phyloP scores from a whole-genome alignment of 1,284 basidiomycete species.

The Flammula alnicola region DNA sequence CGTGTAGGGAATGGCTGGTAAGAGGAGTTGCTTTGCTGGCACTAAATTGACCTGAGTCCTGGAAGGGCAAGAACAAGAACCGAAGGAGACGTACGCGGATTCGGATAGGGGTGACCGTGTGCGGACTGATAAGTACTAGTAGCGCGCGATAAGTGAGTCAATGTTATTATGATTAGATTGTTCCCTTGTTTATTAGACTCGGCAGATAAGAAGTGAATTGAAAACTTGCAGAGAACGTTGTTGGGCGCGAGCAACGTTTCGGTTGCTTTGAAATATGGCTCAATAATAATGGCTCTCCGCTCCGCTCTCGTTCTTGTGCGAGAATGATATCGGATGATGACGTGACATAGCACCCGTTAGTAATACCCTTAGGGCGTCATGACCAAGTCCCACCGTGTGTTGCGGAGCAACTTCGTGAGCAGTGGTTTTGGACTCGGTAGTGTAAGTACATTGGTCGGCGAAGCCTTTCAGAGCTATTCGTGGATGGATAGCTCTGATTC shows the following conservation, averaged over 20 bases:
- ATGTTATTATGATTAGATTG: conserved; percentile 7
- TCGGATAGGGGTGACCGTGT: conserved; percentile 6
- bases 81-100: conserved; percentile 9
- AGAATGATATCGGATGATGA: conserved; percentile 9
- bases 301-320: too few relatives aligned
- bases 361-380: background rate
- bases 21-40: too few relatives aligned
- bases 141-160: conserved; percentile 10
- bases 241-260: background rate
- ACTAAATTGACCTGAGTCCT: conserved; percentile 4
- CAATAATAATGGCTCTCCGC: conserved; percentile 5
- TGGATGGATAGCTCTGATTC: too few relatives aligned
- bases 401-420: conserved; percentile 7
- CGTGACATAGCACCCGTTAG: background rate
- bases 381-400: background rate
- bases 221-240: background rate
- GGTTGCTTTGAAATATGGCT: conserved; percentile 1
- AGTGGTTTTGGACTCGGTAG: too few relatives aligned
- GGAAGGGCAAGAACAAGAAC: conserved; percentile 10
- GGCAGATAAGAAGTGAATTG: conserved; percentile 8
- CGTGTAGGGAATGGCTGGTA: too few relatives aligned
- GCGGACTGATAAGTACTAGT: background rate
- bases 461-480: too few relatives aligned
- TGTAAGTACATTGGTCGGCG: too few relatives aligned
- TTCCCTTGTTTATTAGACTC: conserved; percentile 7